phyloP scores from a whole-genome alignment of 257 asterid species.

The Solanum stenotomum region DNA sequence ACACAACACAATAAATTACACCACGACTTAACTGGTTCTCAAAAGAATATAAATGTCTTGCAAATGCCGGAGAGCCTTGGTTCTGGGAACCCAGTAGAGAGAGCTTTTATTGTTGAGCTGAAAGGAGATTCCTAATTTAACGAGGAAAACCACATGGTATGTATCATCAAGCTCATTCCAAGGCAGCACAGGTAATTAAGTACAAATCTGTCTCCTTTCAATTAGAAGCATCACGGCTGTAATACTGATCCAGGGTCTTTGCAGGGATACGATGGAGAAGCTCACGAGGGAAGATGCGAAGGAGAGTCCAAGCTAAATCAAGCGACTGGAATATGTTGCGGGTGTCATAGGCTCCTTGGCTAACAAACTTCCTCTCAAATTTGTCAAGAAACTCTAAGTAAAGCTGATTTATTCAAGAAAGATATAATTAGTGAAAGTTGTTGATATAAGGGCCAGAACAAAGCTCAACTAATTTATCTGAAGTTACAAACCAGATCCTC shows the following conservation, averaged over 20 bases:
- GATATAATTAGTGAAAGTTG: not conserved
- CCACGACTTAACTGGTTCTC: constrained; percentile 25
- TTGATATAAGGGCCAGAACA: not conserved
- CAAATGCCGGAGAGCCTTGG: constrained; percentile 22
- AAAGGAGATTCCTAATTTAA: constrained; percentile 8
- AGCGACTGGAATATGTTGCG: constrained; percentile 72
- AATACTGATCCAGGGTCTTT: constrained; percentile 79
- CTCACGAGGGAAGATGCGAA: constrained; percentile 93
- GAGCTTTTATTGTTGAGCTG: constrained; percentile 44
- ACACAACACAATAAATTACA: constrained; percentile 18
- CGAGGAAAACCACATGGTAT: constrained; percentile 18
- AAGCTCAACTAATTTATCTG: not conserved
- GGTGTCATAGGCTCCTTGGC: constrained; percentile 49
- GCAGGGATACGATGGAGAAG: constrained; percentile 99
- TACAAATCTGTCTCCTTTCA: constrained; percentile 22
- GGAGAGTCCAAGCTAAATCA: constrained; percentile 97
- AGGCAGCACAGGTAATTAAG: constrained; percentile 18
- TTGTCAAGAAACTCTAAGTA: constrained; percentile 46
- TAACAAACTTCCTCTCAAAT: constrained; percentile 47
- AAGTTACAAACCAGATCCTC: constrained; percentile 34
- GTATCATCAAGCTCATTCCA: constrained; percentile 19
- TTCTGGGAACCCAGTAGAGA: constrained; percentile 21
- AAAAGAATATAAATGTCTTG: constrained; percentile 29
- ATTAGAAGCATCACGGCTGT: constrained; percentile 83
- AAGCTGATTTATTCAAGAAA: constrained; percentile 14